A percentile compares a stretch with the other conserved stretches of the same genome.
These are phyloP conservation scores for Alternaria ethzedia DNA, from an alignment of 2,329 filamentous ascomycete species.

Conservation along the genomic window DNA sequence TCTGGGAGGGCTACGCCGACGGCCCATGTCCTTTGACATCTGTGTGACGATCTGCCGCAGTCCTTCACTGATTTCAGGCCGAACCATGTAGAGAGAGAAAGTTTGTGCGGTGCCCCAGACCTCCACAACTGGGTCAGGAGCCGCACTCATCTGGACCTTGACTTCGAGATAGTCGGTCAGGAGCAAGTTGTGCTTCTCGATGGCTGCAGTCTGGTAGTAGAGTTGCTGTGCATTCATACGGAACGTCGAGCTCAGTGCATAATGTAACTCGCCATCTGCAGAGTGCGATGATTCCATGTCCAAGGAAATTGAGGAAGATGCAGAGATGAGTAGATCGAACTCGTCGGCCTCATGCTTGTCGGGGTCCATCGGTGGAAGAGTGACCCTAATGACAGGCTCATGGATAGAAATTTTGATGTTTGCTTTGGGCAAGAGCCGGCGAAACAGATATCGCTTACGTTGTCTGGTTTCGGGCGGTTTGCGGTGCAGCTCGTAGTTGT, in stretches of 20 bases:
- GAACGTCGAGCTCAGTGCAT: slow-evolving; percentile 81
- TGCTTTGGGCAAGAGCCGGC: slow-evolving; percentile 89
- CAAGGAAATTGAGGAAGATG: slow-evolving; percentile 89
- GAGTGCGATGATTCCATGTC: slow-evolving; percentile 98
- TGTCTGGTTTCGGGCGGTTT: slow-evolving; percentile 34
- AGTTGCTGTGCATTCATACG: slow-evolving; percentile 85
- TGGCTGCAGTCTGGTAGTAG: slow-evolving; percentile 90
- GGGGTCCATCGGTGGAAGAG: slow-evolving; percentile 76
- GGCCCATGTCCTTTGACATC: slow-evolving; percentile 62
- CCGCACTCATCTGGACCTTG: slow-evolving; percentile 82
- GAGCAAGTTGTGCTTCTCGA: slow-evolving; percentile 83
- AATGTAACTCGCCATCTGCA: slow-evolving; percentile 80
- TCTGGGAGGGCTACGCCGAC: slow-evolving; percentile 49
- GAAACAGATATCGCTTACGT: slow-evolving; percentile 71
- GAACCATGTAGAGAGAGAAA: slow-evolving; percentile 86
- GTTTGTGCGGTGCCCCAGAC: slow-evolving; percentile 82
- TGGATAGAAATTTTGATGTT: slow-evolving; percentile 96
- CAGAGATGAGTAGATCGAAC: slow-evolving; percentile 93
- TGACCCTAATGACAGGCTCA: slow-evolving; percentile 90
- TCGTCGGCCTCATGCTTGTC: slow-evolving; percentile 69
- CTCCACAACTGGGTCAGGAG: slow-evolving; percentile 83
- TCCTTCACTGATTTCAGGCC: slow-evolving; percentile 90
- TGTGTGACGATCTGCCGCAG: slow-evolving; percentile 90
- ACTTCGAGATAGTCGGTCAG: slow-evolving; percentile 88
- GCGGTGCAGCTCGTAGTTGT: slow-evolving; percentile 50